Evolutionary conservation across 2,329 filamentous ascomycete species (phyloP).

Genomic region (Fusarium marasasianum): DNA sequence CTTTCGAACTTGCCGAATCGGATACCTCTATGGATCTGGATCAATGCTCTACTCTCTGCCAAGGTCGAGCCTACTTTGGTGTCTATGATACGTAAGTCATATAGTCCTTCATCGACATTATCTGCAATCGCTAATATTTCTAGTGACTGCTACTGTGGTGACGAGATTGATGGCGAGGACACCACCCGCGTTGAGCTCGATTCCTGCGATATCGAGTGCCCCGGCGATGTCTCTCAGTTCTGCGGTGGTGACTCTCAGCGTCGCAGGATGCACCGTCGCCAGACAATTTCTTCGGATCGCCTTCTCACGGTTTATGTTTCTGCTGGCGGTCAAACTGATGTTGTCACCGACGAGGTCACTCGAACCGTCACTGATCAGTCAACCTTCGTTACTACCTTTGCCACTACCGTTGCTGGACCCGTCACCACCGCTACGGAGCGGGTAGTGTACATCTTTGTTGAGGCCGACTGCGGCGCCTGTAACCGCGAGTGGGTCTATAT

Average conservation of each 20-base stretch:
- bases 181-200: conserved; percentile 4
- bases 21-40: conserved; percentile 38
- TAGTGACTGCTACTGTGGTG: conserved; percentile 39
- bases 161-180: conserved; percentile 4
- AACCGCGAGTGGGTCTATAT: conserved; percentile 32
- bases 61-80: conserved; percentile 41
- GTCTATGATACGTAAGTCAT: conserved; percentile 32
- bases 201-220: conserved; percentile 32
- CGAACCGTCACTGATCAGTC: conserved; percentile 26
- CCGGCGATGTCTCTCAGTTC: conserved; percentile 30
- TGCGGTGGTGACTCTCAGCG: conserved; percentile 35
- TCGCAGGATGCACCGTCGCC: conserved; percentile 26
- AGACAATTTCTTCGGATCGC: conserved; percentile 31
- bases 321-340: neutral
- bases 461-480: conserved; percentile 24
- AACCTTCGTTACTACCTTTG: conserved; percentile 30
- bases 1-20: conserved; percentile 29
- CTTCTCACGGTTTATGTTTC: conserved; percentile 37
- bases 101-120: rapidly evolving
- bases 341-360: conserved; percentile 1
- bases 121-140: neutral
- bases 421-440: conserved; percentile 19
- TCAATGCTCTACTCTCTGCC: conserved; percentile 39
- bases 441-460: conserved; percentile 31
- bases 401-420: conserved; percentile 20